phyloP scores from a whole-genome alignment of 1,139 yeast genomes.

The Saccharomycopsis phalli region DNA sequence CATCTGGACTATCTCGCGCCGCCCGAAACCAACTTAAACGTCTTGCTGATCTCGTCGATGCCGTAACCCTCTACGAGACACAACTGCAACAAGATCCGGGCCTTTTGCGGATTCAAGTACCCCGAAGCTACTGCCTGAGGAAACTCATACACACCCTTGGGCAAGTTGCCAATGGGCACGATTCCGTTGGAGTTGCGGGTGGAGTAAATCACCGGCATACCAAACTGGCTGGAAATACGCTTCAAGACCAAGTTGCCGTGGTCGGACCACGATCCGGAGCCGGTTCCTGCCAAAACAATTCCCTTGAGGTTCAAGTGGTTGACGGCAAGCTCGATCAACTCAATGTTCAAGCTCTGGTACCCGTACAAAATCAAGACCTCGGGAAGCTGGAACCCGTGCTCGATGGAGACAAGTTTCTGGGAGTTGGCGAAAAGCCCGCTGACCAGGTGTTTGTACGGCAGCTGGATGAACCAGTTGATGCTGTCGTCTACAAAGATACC shows the following conservation, averaged over 20 bases:
- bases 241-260: slow-evolving; percentile 37
- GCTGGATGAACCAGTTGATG: slow-evolving; percentile 34
- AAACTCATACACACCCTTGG: slow-evolving; percentile 27
- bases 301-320: slow-evolving; percentile 41
- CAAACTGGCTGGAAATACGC: slow-evolving; percentile 29
- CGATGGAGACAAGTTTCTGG: slow-evolving; percentile 2
- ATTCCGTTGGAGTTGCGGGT: slow-evolving; percentile 60
- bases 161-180: slow-evolving; percentile 44
- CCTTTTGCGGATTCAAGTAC: slow-evolving; percentile 59
- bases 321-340: slow-evolving; percentile 37
- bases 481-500: slow-evolving; percentile 63
- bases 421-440: slow-evolving; percentile 17
- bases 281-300: slow-evolving; percentile 58
- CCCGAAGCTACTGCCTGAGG: slow-evolving; percentile 49
- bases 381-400: slow-evolving; percentile 28
- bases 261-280: slow-evolving; percentile 58
- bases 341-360: slow-evolving; percentile 50
- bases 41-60: slow-evolving; percentile 35
- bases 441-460: slow-evolving; percentile 13
- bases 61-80: slow-evolving; percentile 40
- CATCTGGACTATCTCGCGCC: no score
- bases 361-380: slow-evolving; percentile 48
- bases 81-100: slow-evolving; percentile 51
- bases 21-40: slow-evolving; percentile 41
- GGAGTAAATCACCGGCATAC: slow-evolving; percentile 52